phyloP scores from a whole-genome alignment of 163 green algal species.

The Scenedesmus sp. region DNA sequence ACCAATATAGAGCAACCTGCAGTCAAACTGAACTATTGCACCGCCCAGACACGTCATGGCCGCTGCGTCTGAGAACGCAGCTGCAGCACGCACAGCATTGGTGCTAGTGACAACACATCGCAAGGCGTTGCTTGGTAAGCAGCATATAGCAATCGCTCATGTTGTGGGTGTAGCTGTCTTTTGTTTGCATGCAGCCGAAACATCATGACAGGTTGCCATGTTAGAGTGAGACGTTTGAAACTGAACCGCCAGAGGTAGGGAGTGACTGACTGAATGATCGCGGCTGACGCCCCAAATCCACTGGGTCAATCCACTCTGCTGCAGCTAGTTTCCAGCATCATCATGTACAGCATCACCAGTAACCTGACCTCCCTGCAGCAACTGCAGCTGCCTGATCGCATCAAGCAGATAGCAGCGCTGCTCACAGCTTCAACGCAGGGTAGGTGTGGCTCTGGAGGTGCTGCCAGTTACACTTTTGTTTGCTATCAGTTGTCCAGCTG shows the following conservation, averaged over 20 bases:
- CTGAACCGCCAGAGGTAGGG: not conserved
- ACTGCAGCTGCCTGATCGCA: not conserved
- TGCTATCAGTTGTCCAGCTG: too few species aligned
- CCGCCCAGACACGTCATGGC: not conserved
- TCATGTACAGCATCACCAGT: not conserved
- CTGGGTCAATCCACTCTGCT: not conserved
- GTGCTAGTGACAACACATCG: not conserved
- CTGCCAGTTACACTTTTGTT: too few species aligned
- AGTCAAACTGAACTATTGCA: not conserved
- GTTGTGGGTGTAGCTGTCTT: too few species aligned
- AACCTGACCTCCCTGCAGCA: not conserved
- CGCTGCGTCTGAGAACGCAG: not conserved
- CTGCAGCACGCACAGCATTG: conserved; percentile 4
- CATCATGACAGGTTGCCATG: not conserved
- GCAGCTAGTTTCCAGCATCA: not conserved
- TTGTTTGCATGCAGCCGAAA: too few species aligned
- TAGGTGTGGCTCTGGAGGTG: not conserved
- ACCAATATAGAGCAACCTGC: not conserved
- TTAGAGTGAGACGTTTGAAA: conserved; percentile 10
- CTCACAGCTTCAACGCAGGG: not conserved
- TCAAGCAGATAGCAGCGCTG: not conserved
- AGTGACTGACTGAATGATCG: not conserved
- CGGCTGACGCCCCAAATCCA: not conserved
- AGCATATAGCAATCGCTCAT: too few species aligned
- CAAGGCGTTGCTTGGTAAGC: too few species aligned